Evolutionary conservation across 1,139 yeast genomes (phyloP).

Genomic region (Sugiyamaella neomexicana): DNA sequence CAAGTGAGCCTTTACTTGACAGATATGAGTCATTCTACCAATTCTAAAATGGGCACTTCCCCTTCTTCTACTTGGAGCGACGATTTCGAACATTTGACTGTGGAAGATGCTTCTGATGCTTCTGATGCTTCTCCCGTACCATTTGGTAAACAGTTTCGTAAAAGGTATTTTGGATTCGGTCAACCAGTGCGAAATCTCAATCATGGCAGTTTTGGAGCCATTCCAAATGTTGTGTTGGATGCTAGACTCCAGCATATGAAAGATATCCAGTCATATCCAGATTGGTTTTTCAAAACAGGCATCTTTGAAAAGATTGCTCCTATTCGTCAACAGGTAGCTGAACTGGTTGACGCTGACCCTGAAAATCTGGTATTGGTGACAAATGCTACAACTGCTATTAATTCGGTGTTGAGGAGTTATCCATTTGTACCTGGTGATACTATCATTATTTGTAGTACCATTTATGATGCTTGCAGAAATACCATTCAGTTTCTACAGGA

Average conservation of each 20-base stretch:
- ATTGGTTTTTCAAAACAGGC: slow-evolving; percentile 21
- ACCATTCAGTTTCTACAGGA: slow-evolving; percentile 52
- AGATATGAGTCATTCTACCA: not conserved
- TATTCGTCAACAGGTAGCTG: slow-evolving; percentile 41
- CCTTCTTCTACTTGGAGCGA: not conserved
- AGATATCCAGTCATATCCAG: slow-evolving; percentile 22
- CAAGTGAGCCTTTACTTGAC: too few relatives aligned
- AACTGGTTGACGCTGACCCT: slow-evolving; percentile 47
- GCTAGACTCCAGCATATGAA: slow-evolving; percentile 22
- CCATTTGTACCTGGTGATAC: slow-evolving; percentile 56
- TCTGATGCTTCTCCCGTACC: slow-evolving; percentile 23
- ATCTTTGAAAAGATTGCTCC: slow-evolving; percentile 13
- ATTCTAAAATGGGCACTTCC: not conserved
- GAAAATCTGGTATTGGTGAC: slow-evolving; percentile 51
- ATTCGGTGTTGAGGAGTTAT: slow-evolving; percentile 56
- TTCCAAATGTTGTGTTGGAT: slow-evolving; percentile 28
- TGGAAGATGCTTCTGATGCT: not conserved
- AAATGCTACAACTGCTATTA: slow-evolving; percentile 65
- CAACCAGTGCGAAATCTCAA: slow-evolving; percentile 28
- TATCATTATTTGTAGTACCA: slow-evolving; percentile 52
- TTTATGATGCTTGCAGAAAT: slow-evolving; percentile 60
- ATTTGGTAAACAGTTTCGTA: slow-evolving; percentile 55
- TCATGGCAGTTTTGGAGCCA: slow-evolving; percentile 34
- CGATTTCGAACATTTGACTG: slow-evolving; percentile 1
- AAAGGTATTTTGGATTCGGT: slow-evolving; percentile 46